phyloP scores from a whole-genome alignment of 805 yeast genomes.

The Wickerhamiella vanderwaltii region DNA sequence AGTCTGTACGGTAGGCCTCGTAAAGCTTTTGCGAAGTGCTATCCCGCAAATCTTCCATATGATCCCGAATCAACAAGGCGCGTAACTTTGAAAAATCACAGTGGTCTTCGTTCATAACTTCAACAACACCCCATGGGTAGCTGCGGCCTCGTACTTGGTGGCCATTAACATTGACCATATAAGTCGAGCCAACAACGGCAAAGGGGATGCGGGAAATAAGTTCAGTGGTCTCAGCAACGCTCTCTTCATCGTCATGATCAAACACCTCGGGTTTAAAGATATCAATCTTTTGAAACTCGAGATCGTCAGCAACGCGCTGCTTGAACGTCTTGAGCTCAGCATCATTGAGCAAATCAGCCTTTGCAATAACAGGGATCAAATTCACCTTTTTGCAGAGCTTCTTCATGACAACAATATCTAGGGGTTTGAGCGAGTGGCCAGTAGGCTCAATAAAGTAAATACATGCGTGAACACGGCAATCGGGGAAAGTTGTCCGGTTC shows the following conservation, averaged over 20 bases:
- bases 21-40: constrained; percentile 62
- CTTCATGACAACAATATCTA: constrained; percentile 82
- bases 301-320: constrained; percentile 62
- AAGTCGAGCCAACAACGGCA: constrained; percentile 87
- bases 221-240: constrained; percentile 49
- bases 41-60: constrained; percentile 88
- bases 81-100: constrained; percentile 84
- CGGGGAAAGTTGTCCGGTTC: constrained; percentile 57
- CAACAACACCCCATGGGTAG: constrained; percentile 96
- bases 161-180: constrained; percentile 60
- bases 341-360: constrained; percentile 83
- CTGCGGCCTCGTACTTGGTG: constrained; percentile 76
- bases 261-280: constrained; percentile 66
- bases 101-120: constrained; percentile 88
- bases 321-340: constrained; percentile 73
- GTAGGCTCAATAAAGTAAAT: constrained; percentile 94
- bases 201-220: constrained; percentile 70
- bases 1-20: constrained; percentile 80
- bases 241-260: constrained; percentile 78
- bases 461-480: constrained; percentile 84
- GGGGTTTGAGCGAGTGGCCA: constrained; percentile 80
- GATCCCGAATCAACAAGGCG: constrained; percentile 77
- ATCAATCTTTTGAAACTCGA: constrained; percentile 58
- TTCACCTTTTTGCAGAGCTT: constrained; percentile 83
- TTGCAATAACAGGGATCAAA: constrained; percentile 87